These are phyloP conservation scores for Tubosaeta brunneosetosa DNA, from an alignment of 768 basidiomycete genomes.

Conservation along the genomic window DNA sequence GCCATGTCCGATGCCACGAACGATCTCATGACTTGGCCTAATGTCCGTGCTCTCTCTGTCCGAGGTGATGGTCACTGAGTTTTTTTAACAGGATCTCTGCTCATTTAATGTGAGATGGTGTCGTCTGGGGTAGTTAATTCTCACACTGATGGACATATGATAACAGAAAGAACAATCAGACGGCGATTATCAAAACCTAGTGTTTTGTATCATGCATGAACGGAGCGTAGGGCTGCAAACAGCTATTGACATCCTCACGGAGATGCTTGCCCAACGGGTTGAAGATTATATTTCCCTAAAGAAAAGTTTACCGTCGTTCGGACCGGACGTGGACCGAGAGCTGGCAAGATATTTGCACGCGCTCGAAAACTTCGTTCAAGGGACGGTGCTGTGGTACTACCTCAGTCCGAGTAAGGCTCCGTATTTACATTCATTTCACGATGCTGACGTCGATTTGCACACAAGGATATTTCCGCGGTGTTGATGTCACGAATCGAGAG, in stretches of 20 bases:
- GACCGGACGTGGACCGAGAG: slow-evolving; percentile 31
- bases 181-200: slow-evolving; percentile 38
- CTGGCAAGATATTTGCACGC: slow-evolving; percentile 31
- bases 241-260: slow-evolving; percentile 35
- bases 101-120: slow-evolving; percentile 25
- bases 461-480: slow-evolving; percentile 31
- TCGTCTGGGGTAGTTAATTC: slow-evolving; percentile 4
- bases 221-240: slow-evolving; percentile 29
- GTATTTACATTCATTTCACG: background rate
- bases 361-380: slow-evolving; percentile 36
- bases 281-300: slow-evolving; percentile 32
- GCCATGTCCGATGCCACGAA: slow-evolving; percentile 38
- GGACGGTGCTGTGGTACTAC: slow-evolving; percentile 39
- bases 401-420: slow-evolving; percentile 33
- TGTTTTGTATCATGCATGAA: slow-evolving; percentile 38
- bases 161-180: slow-evolving; percentile 37
- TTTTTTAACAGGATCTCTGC: slow-evolving; percentile 22
- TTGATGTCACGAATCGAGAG: slow-evolving; percentile 30
- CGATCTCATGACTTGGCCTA: slow-evolving; percentile 41
- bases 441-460: slow-evolving; percentile 8
- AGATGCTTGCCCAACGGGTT: slow-evolving; percentile 34
- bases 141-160: slow-evolving; percentile 4
- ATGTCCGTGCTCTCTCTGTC: slow-evolving; percentile 22
- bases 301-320: slow-evolving; percentile 33
- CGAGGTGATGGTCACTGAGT: slow-evolving; percentile 10